These are phyloP conservation scores for Leptographium radiaticola DNA, from an alignment of 2,329 filamentous ascomycete species.

Conservation along the genomic window DNA sequence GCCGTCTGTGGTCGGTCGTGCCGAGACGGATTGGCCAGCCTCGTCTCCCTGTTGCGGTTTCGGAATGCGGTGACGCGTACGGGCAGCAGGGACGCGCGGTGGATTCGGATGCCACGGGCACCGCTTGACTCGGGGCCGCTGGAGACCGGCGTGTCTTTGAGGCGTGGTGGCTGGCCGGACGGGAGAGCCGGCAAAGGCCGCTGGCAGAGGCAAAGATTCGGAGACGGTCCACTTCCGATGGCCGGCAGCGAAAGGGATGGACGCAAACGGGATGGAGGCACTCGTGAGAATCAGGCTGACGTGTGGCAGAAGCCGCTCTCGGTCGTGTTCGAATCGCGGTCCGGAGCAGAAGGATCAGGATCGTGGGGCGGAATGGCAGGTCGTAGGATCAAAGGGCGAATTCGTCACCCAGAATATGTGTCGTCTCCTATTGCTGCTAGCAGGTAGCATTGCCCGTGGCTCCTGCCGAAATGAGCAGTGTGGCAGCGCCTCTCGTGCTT, in stretches of 20 bases:
- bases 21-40: neutral
- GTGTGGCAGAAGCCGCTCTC: neutral
- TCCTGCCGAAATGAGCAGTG: neutral
- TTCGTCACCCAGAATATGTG: neutral
- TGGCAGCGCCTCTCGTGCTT: neutral
- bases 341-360: neutral
- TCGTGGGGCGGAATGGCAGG: neutral
- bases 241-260: slow-evolving; percentile 18
- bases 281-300: slow-evolving; percentile 3
- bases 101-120: no score
- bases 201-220: neutral
- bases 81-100: neutral
- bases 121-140: no score
- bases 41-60: neutral
- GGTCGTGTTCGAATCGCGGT: neutral
- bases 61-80: neutral
- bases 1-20: neutral
- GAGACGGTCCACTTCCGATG: slow-evolving; percentile 5
- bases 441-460: no score
- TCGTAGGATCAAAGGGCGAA: neutral
- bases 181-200: no score
- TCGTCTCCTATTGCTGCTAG: neutral
- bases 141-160: no score
- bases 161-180: no score
- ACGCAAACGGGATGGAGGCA: slow-evolving; percentile 15